Evolutionary conservation across 2,329 filamentous ascomycete species (phyloP).

Genomic region (Basipetospora chlamydospora): DNA sequence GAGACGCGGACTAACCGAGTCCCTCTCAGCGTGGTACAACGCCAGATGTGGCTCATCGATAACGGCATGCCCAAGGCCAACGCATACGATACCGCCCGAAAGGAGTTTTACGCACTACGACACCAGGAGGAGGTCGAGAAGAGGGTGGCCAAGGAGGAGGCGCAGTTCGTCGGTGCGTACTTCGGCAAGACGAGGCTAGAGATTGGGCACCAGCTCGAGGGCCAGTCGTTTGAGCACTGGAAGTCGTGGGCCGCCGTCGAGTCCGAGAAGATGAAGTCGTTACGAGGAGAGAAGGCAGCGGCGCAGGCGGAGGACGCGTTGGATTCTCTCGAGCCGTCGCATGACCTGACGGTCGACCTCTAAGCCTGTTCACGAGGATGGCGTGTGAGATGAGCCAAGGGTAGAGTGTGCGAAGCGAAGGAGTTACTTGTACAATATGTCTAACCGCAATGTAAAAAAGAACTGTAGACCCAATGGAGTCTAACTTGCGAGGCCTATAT

Average conservation of each 20-base stretch:
- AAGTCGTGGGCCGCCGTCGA: slow-evolving; percentile 56
- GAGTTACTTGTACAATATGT: slow-evolving; percentile 4
- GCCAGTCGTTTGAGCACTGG: slow-evolving; percentile 69
- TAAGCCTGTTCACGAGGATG: too few species aligned
- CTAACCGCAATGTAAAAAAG: slow-evolving; percentile 1
- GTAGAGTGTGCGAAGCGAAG: neutral
- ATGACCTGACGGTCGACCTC: neutral
- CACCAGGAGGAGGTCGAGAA: slow-evolving; percentile 70
- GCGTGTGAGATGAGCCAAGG: neutral
- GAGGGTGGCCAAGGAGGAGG: slow-evolving; percentile 78
- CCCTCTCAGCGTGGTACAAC: slow-evolving; percentile 65
- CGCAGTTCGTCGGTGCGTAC: slow-evolving; percentile 69
- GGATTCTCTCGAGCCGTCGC: slow-evolving; percentile 7
- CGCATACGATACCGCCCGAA: slow-evolving; percentile 77
- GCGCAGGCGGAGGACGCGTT: slow-evolving; percentile 12
- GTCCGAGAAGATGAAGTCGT: slow-evolving; percentile 24
- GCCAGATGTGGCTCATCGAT: slow-evolving; percentile 75
- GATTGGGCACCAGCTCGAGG: slow-evolving; percentile 69
- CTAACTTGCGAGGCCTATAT: too few species aligned
- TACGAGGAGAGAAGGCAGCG: slow-evolving; percentile 20
- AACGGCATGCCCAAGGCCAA: slow-evolving; percentile 42
- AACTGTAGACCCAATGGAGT: slow-evolving; percentile 2
- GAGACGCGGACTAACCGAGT: slow-evolving; percentile 1
- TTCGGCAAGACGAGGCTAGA: slow-evolving; percentile 68
- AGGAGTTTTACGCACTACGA: slow-evolving; percentile 79